Conservation (phyloP, 768 basidiomycete genomes). For the Coprinopsis marcescibilis region DNA sequence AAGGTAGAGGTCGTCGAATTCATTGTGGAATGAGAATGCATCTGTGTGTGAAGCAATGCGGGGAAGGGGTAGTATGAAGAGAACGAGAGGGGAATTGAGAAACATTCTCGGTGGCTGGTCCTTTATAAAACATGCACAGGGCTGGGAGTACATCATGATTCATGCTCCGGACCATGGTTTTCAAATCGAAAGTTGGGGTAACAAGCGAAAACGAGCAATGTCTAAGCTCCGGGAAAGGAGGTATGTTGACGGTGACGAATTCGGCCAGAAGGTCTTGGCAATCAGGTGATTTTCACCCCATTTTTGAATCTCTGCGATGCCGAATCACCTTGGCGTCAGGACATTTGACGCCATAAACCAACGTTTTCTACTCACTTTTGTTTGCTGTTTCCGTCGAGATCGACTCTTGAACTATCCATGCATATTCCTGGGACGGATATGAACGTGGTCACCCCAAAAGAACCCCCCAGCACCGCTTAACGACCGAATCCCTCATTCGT, state of each 20-base stretch:
- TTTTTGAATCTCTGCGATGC: not conserved
- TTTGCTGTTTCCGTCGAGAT: not conserved
- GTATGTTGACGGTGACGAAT: not conserved
- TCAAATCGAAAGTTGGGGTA: not conserved
- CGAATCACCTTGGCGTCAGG: too few species aligned
- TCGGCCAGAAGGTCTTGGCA: constrained; percentile 3
- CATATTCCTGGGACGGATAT: too few species aligned
- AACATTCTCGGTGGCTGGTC: not conserved
- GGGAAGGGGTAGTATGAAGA: not conserved
- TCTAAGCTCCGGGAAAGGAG: constrained; percentile 11
- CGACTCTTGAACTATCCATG: too few species aligned
- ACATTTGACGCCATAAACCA: too few species aligned
- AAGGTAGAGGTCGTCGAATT: not conserved
- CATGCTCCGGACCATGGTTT: constrained; percentile 10
- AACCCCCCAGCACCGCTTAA: not conserved
- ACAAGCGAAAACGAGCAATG: not conserved
- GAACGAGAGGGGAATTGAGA: not conserved
- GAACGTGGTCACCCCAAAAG: not conserved
- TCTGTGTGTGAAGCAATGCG: not conserved
- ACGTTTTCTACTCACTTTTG: not conserved
- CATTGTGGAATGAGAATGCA: not conserved
- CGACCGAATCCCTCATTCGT: not conserved
- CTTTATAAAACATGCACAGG: not conserved
- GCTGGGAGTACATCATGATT: constrained; percentile 4
- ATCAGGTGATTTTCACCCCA: constrained; percentile 2